phyloP scores from a whole-genome alignment of 1,284 basidiomycete species.

The Coniferiporia weirii region DNA sequence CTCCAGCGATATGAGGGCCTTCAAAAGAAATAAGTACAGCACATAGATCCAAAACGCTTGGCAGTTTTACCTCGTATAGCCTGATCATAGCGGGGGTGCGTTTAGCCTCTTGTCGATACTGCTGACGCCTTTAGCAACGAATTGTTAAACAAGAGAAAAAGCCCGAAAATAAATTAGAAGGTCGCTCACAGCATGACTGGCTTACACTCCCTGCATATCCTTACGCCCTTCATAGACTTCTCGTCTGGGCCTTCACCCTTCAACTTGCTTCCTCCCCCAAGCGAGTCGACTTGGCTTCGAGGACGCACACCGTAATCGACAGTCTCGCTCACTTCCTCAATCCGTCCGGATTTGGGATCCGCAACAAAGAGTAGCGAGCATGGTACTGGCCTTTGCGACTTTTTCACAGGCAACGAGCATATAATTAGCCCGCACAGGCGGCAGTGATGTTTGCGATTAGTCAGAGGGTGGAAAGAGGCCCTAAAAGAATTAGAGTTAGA shows the following conservation, averaged over 20 bases:
- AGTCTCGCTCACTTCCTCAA: conserved; percentile 83
- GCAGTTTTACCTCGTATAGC: conserved; percentile 58
- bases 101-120: conserved; percentile 69
- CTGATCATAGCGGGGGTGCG: conserved; percentile 59
- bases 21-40: conserved; percentile 1
- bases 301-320: conserved; percentile 78
- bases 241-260: conserved; percentile 54
- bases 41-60: not conserved
- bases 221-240: conserved; percentile 76
- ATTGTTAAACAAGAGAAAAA: conserved; percentile 1
- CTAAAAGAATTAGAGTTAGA: conserved; percentile 31
- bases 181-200: conserved; percentile 64
- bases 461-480: conserved; percentile 81
- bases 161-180: conserved; percentile 17
- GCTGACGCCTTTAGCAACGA: conserved; percentile 54
- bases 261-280: conserved; percentile 17
- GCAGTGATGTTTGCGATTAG: conserved; percentile 96
- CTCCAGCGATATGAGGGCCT: conserved; percentile 76
- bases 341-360: conserved; percentile 65
- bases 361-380: conserved; percentile 81
- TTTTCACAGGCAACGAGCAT: conserved; percentile 83
- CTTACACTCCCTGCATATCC: conserved; percentile 81
- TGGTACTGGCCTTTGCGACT: conserved; percentile 57
- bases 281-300: conserved; percentile 30
- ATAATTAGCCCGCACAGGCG: conserved; percentile 90